Percentiles rank a stretch among this genome's conserved stretches.
These are phyloP conservation scores for Mycena belliarum DNA, from an alignment of 768 basidiomycete genomes.

Conservation along the genomic window DNA sequence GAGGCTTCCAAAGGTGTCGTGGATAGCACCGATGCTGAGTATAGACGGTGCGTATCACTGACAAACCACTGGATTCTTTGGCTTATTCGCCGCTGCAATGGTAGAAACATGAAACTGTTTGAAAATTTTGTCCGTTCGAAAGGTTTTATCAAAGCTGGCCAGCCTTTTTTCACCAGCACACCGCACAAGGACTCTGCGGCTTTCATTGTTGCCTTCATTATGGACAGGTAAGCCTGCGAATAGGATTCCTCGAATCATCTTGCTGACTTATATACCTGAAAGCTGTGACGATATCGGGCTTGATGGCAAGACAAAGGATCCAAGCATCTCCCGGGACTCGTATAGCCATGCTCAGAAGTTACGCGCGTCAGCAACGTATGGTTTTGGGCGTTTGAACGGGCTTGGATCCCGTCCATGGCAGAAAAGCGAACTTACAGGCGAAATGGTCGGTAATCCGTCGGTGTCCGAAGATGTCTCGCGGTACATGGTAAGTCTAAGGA, in stretches of 20 bases:
- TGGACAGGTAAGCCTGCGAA: slow-evolving; percentile 18
- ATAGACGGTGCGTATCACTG: slow-evolving; percentile 26
- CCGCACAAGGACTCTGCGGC: slow-evolving; percentile 21
- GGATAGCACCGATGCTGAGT: slow-evolving; percentile 31
- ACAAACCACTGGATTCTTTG: neutral
- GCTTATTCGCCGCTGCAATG: too few relatives aligned
- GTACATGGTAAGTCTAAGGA: slow-evolving; percentile 30
- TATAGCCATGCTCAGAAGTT: slow-evolving; percentile 40
- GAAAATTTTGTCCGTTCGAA: slow-evolving; percentile 20
- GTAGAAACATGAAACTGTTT: slow-evolving; percentile 23
- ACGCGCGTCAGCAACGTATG: slow-evolving; percentile 32
- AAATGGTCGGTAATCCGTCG: slow-evolving; percentile 32
- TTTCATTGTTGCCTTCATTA: slow-evolving; percentile 33
- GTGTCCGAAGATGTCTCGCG: slow-evolving; percentile 26
- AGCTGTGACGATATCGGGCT: slow-evolving; percentile 31
- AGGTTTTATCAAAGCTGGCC: slow-evolving; percentile 19
- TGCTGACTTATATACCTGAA: neutral
- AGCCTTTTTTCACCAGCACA: slow-evolving; percentile 20
- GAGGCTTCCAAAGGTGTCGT: slow-evolving; percentile 33
- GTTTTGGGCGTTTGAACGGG: slow-evolving; percentile 28
- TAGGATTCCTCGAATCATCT: too few relatives aligned
- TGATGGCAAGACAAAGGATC: slow-evolving; percentile 25
- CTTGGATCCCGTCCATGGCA: slow-evolving; percentile 32
- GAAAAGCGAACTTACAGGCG: slow-evolving; percentile 23
- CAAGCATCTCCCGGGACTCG: slow-evolving; percentile 9